Percentiles rank a stretch among this genome's conserved stretches.
Evolutionary conservation across 2,329 filamentous ascomycete genomes (phyloP).

Genomic region (Cryphonectria nitschkei): DNA sequence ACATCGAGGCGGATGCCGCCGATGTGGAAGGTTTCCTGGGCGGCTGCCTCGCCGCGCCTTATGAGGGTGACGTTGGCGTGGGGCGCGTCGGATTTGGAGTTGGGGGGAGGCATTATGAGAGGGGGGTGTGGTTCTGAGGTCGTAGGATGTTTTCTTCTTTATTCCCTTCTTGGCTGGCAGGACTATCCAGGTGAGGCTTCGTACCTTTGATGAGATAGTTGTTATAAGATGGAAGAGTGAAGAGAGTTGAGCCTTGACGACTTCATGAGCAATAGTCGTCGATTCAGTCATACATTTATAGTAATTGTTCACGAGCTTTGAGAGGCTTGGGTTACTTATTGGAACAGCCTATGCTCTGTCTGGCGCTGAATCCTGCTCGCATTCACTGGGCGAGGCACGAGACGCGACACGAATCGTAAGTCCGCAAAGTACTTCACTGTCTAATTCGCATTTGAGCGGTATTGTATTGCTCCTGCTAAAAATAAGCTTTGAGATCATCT

Average conservation of each 20-base stretch:
- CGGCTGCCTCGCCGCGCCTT: constrained; percentile 6
- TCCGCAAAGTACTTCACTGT: neutral
- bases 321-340: neutral
- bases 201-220: too few relatives aligned
- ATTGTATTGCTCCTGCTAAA: neutral
- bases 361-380: constrained; percentile 6
- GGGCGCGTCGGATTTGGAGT: constrained; percentile 15
- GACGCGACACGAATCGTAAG: neutral
- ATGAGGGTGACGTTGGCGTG: constrained; percentile 14
- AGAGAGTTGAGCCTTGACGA: neutral
- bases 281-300: neutral
- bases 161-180: neutral
- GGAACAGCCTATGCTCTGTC: neutral
- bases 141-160: neutral
- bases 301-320: neutral
- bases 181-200: neutral
- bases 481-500: neutral
- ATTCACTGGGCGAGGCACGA: neutral
- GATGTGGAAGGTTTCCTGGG: constrained; percentile 5
- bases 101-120: constrained; percentile 11
- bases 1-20: constrained; percentile 9
- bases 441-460: too few relatives aligned
- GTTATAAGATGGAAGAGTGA: neutral
- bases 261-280: neutral
- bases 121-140: neutral